Evolutionary conservation across 345 rosid species (phyloP).

Genomic region (Punica granatum): DNA sequence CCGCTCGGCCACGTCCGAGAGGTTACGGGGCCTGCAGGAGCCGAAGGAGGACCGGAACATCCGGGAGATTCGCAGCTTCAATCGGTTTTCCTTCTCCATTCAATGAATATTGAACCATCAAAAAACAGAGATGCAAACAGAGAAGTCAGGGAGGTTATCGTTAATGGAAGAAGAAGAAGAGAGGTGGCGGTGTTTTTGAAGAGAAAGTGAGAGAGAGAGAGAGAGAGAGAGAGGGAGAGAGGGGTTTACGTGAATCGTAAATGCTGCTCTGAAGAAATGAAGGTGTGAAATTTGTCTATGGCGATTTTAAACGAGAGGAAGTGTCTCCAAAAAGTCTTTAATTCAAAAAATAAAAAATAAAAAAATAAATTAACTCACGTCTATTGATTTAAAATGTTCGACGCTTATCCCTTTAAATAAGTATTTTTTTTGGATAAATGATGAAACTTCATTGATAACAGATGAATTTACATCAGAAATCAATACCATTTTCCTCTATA

Average conservation of each 20-base stretch:
- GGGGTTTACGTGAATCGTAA: neutral
- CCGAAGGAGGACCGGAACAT: conserved; percentile 55
- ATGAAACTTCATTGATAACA: too few species aligned
- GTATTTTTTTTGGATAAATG: too few species aligned
- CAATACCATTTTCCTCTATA: too few species aligned
- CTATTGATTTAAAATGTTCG: too few species aligned
- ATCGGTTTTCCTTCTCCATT: conserved; percentile 28
- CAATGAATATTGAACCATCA: neutral
- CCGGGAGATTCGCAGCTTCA: conserved; percentile 55
- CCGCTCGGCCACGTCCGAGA: conserved; percentile 49
- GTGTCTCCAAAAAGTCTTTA: neutral
- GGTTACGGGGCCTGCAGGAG: conserved; percentile 48
- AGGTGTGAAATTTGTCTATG: neutral
- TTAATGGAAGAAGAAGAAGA: neutral
- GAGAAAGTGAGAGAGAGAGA: neutral
- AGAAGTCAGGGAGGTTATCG: too few species aligned
- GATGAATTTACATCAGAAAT: too few species aligned
- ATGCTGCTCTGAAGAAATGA: neutral
- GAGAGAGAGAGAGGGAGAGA: neutral
- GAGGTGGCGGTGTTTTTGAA: conserved; percentile 1
- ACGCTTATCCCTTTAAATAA: too few species aligned
- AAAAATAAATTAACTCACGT: too few species aligned
- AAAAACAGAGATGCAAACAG: neutral
- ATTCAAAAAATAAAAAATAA: neutral
- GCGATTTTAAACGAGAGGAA: neutral